phyloP scores from a whole-genome alignment of 441 rosid species.

The Populus hybrid region DNA sequence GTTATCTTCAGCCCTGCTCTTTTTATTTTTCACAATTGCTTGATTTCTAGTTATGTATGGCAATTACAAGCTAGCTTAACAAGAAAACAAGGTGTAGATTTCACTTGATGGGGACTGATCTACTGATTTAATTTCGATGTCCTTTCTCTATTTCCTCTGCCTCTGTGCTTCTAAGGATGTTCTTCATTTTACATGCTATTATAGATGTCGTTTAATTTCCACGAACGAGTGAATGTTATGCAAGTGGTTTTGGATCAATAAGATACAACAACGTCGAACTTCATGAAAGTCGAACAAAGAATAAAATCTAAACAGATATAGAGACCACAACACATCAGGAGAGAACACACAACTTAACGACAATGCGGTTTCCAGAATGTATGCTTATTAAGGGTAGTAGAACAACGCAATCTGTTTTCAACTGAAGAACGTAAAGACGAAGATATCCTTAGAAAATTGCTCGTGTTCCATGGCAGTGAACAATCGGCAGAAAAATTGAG shows the following conservation, averaged over 20 bases:
- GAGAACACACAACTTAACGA: too few species aligned
- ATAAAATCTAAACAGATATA: too few species aligned
- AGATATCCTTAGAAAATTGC: too few species aligned
- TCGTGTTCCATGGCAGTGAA: too few species aligned
- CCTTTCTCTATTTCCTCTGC: not conserved
- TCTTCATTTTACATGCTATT: not conserved
- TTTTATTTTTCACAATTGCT: not conserved
- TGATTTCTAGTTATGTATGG: not conserved
- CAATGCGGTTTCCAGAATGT: too few species aligned
- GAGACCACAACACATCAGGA: not conserved
- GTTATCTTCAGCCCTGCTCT: not conserved
- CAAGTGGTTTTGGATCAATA: not conserved
- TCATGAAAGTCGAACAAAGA: not conserved
- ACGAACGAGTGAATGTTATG: not conserved
- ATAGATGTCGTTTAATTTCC: not conserved
- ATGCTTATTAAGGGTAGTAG: too few species aligned
- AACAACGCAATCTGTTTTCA: too few species aligned
- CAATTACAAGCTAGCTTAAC: not conserved
- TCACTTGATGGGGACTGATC: not conserved
- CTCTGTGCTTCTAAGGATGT: not conserved
- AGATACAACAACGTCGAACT: not conserved
- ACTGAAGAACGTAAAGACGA: too few species aligned
- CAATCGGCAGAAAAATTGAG: too few species aligned
- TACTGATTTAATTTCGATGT: not conserved
- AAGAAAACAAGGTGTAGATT: not conserved